Base-by-base conservation (phyloP, 345 rosid genomes). In the Brassica carinata region DNA sequence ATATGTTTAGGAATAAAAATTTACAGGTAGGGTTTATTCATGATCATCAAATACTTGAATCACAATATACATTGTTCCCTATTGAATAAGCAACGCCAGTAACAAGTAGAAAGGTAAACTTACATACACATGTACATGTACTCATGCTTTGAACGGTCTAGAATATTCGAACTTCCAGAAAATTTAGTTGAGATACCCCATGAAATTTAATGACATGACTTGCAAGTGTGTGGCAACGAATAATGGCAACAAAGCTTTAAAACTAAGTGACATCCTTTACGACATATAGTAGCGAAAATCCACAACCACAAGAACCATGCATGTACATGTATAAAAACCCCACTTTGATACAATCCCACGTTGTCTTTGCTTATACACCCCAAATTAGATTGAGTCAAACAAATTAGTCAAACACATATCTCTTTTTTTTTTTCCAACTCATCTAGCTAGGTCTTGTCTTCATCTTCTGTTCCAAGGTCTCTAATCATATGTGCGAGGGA, bases 381-480 rank as follows among this genome's bases (percentile, higher is more conserved):
- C 38, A 67, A 59, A 58, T 19, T 59, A 59, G 70, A 79, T 48
- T 58, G 77, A 76, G 80, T 76, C 76, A 63, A 69, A 70, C 48
- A 64, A 53, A 64, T 57, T 71, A 71, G 72, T 62, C 14, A 26
- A 74, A 48, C 18, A 74, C 33, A 0, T 36, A 33, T 30, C 18
- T 85, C 80, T 74, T 64, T 79, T 75, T 67, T 77, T 73, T 84
- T 81, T 74, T 67, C 83, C 34, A 70, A 23, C 82, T 83, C 79
- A 76, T 76, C 10, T 58, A 58, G 63, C 10, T 58, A 58, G 63
- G 27, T 76, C 69, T 84, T 81, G 89, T 91, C 89, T 85, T 83
- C 89, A 57, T 87, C 90, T 82, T 69, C 83, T 7, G 72, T 73
- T 71, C 70, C 77, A 77, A 82, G 57, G 36, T 63, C 82, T 59